These are phyloP conservation scores for Plasmodium cynomolgi DNA, from an alignment of 169 alveolate species.

Conservation along the genomic window DNA sequence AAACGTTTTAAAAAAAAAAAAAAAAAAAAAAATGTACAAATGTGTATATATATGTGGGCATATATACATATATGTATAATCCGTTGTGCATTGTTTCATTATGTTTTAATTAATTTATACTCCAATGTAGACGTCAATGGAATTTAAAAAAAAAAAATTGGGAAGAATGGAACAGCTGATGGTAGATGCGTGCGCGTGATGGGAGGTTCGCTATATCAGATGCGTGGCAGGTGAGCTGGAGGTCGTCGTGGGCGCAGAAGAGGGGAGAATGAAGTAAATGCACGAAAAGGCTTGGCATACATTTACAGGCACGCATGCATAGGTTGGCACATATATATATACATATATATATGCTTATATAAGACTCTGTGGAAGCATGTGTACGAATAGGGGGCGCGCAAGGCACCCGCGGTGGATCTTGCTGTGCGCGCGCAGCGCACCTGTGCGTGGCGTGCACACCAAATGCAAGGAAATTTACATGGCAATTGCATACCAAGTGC, in stretches of 20 bases:
- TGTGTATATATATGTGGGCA: conserved; percentile 24
- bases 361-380: background rate
- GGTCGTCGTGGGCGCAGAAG: background rate
- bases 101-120: conserved; percentile 67
- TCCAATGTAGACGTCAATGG: conserved; percentile 74
- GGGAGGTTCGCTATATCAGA: background rate
- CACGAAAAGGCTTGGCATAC: background rate
- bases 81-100: conserved; percentile 31
- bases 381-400: background rate
- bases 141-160: conserved; percentile 28
- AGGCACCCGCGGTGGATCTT: background rate
- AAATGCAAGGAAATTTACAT: background rate
- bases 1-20: conserved; percentile 32
- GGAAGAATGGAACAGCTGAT: background rate
- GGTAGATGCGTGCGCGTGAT: background rate
- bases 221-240: background rate
- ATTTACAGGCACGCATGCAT: background rate
- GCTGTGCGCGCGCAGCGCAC: background rate
- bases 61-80: conserved; percentile 24
- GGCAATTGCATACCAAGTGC: background rate
- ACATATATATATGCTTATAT: background rate
- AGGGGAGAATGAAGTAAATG: background rate
- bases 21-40: conserved; percentile 70
- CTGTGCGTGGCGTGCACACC: conserved; percentile 4
- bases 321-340: background rate